A percentile compares a stretch with the other conserved stretches of the same genome.
These are phyloP conservation scores for Brettanomyces anomalus DNA, from an alignment of 805 yeast genomes.

Conservation along the genomic window DNA sequence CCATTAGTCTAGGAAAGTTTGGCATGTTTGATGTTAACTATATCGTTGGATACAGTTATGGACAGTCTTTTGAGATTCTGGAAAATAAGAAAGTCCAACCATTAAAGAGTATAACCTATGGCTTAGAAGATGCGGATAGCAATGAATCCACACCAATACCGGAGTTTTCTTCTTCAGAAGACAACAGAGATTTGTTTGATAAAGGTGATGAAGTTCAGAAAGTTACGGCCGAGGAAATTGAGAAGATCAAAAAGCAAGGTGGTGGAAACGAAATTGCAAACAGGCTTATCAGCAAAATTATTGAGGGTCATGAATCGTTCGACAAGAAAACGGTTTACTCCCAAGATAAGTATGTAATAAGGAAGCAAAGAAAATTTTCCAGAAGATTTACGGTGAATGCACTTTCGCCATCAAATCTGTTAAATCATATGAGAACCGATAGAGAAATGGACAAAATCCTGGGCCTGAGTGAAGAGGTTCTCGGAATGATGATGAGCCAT, in stretches of 20 bases:
- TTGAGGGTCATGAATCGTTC: conserved; percentile 77
- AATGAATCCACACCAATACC: conserved; percentile 21
- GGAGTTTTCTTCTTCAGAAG: conserved; percentile 16
- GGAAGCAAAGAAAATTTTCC: conserved; percentile 88
- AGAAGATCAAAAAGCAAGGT: conserved; percentile 65
- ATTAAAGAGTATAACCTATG: conserved; percentile 31
- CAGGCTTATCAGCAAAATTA: conserved; percentile 71
- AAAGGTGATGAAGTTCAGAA: conserved; percentile 66
- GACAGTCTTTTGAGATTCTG: conserved; percentile 79
- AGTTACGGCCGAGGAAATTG: conserved; percentile 73
- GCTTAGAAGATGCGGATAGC: conserved; percentile 11
- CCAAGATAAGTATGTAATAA: conserved; percentile 82
- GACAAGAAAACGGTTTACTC: conserved; percentile 83
- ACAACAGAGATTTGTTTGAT: conserved; percentile 55
- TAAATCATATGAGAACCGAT: conserved; percentile 60
- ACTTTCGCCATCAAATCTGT: conserved; percentile 58
- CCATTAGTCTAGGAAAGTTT: conserved; percentile 79
- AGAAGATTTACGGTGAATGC: conserved; percentile 78
- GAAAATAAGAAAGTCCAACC: conserved; percentile 47
- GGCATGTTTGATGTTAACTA: conserved; percentile 74
- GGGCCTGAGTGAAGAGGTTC: conserved; percentile 78
- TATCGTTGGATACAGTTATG: conserved; percentile 74
- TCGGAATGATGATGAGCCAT: conserved; percentile 68
- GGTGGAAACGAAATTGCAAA: conserved; percentile 57
- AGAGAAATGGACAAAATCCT: conserved; percentile 65